phyloP scores from a whole-genome alignment of 345 rosid species.

The Salix caprea region DNA sequence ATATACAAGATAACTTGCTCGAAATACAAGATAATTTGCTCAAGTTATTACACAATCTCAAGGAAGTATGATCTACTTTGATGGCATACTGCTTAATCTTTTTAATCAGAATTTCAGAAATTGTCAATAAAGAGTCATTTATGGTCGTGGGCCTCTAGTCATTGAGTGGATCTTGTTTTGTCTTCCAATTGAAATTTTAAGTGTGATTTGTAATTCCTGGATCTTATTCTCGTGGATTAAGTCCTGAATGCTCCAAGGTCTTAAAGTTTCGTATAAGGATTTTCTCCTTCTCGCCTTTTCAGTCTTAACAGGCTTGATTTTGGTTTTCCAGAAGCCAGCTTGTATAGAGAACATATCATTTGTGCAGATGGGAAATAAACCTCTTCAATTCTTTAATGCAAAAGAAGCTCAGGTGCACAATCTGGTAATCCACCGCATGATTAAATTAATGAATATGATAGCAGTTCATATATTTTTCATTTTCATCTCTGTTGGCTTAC shows the following conservation, averaged over 20 bases:
- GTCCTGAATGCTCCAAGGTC: too few species aligned
- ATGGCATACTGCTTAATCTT: too few species aligned
- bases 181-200: too few species aligned
- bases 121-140: too few species aligned
- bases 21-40: conserved; percentile 10
- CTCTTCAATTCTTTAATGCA: background rate
- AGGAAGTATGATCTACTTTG: background rate
- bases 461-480: background rate
- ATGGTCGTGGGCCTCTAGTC: too few species aligned
- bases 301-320: background rate
- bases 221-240: too few species aligned
- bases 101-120: too few species aligned
- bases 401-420: background rate
- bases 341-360: background rate
- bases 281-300: background rate
- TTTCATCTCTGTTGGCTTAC: background rate
- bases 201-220: too few species aligned
- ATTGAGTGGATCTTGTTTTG: too few species aligned
- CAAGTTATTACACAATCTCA: background rate
- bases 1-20: background rate
- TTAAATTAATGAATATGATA: background rate
- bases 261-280: background rate
- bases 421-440: background rate
- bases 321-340: background rate
- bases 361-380: background rate